Evolutionary conservation across 2,329 filamentous ascomycete genomes (phyloP).

Genomic region (Ambrosiella cleistominuta): DNA sequence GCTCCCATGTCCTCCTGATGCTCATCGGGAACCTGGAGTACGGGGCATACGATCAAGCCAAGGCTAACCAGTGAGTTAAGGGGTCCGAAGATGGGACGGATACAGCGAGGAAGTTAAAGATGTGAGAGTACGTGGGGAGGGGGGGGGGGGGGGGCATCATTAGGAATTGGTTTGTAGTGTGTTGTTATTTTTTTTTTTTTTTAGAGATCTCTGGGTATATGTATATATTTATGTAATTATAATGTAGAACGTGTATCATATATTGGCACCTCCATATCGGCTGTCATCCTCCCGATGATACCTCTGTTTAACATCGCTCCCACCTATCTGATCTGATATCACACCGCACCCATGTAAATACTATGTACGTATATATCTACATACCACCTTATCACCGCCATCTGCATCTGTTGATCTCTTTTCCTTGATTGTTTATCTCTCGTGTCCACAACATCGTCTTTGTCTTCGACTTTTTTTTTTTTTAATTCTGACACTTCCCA

Average conservation of each 20-base stretch:
- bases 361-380: no score
- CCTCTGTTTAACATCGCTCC: no score
- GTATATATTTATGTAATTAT: no score
- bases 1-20: constrained; percentile 31
- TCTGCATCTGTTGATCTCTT: neutral
- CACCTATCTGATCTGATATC: no score
- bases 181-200: no score
- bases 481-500: neutral
- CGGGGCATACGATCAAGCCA: constrained; percentile 13
- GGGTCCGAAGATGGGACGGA: neutral
- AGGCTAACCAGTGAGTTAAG: constrained; percentile 17
- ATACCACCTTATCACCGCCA: neutral
- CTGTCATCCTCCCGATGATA: no score
- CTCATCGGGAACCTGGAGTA: neutral
- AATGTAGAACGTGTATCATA: no score
- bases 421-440: neutral
- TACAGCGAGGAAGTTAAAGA: neutral
- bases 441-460: neutral
- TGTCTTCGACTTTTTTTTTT: neutral
- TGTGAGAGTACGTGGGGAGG: neutral
- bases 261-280: no score
- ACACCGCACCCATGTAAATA: no score
- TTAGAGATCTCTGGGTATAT: no score
- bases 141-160: neutral
- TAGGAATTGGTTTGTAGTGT: no score